Evolutionary conservation across 306 rosid genomes (phyloP).

Genomic region (Chamaecrista fasciculata): DNA sequence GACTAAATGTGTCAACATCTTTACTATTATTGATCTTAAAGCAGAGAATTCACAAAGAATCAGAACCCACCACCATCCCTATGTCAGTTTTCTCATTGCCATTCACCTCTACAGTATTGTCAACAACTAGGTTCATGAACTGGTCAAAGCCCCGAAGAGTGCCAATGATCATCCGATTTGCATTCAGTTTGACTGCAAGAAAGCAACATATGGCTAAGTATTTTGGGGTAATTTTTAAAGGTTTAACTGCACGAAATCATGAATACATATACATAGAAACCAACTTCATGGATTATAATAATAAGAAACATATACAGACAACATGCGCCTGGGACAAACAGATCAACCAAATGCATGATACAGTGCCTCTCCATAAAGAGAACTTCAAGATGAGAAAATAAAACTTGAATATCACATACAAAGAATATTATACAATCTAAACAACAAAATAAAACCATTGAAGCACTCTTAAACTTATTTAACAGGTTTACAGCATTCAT

Average conservation of each 20-base stretch:
- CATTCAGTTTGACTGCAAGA: slow-evolving; percentile 81
- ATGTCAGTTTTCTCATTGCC: slow-evolving; percentile 82
- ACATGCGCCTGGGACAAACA: background rate
- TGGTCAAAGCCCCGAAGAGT: slow-evolving; percentile 95
- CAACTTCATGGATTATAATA: background rate
- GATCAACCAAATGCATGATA: background rate
- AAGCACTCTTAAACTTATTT: background rate
- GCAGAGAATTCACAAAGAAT: background rate
- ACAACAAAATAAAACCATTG: background rate
- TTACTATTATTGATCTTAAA: background rate
- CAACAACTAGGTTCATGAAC: slow-evolving; percentile 93
- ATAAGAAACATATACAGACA: background rate
- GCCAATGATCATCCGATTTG: slow-evolving; percentile 88
- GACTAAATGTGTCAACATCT: background rate
- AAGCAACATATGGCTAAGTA: background rate
- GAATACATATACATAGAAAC: background rate
- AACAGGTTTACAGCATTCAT: background rate
- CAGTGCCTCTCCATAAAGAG: background rate
- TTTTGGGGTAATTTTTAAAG: background rate
- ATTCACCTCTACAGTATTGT: slow-evolving; percentile 88
- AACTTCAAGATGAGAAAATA: background rate
- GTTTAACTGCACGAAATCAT: background rate
- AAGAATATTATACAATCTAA: background rate
- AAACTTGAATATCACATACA: background rate
- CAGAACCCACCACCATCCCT: slow-evolving; percentile 95